A percentile compares a stretch with the other conserved stretches of the same genome.
Conservation (phyloP, 2,329 filamentous ascomycete genomes). For the Neonectria neomacrospora region DNA sequence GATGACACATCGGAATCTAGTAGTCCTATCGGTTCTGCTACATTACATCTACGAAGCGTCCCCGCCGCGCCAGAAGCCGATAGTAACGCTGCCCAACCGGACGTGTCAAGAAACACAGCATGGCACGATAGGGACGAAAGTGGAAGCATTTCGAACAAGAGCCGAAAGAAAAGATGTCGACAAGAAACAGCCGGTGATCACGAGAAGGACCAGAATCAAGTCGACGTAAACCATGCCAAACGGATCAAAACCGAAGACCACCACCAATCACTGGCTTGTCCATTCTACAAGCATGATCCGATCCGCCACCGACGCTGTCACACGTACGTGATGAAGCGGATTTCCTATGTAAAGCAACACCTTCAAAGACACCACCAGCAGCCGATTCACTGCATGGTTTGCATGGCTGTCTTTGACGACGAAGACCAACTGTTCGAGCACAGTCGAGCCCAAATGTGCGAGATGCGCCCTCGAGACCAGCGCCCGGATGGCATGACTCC, state of each 20-base stretch:
- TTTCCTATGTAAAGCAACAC: conserved; percentile 21
- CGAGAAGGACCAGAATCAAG: conserved; percentile 5
- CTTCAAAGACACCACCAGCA: conserved; percentile 18
- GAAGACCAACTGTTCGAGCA: conserved; percentile 14
- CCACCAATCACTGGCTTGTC: conserved; percentile 7
- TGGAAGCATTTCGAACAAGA: background rate
- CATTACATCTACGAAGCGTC: background rate
- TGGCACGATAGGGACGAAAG: background rate
- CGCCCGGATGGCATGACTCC: conserved; percentile 18
- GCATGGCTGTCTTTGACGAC: conserved; percentile 8
- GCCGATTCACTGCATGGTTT: conserved; percentile 13
- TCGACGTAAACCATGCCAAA: conserved; percentile 4
- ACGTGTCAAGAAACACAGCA: background rate
- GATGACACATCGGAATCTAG: background rate
- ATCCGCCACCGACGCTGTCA: conserved; percentile 10
- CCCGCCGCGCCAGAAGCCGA: background rate
- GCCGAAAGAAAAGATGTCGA: conserved; percentile 5
- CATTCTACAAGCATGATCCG: conserved; percentile 22
- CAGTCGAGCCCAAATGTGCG: conserved; percentile 9
- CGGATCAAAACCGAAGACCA: conserved; percentile 15
- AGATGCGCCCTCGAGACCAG: conserved; percentile 13
- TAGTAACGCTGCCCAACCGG: background rate
- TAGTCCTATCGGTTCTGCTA: background rate
- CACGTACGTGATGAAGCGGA: conserved; percentile 10
- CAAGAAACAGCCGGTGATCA: background rate